Percentiles rank a stretch among this genome's conserved stretches.
Conservation (phyloP, 1,139 yeast genomes). For the Suhomyces choctaworum region DNA sequence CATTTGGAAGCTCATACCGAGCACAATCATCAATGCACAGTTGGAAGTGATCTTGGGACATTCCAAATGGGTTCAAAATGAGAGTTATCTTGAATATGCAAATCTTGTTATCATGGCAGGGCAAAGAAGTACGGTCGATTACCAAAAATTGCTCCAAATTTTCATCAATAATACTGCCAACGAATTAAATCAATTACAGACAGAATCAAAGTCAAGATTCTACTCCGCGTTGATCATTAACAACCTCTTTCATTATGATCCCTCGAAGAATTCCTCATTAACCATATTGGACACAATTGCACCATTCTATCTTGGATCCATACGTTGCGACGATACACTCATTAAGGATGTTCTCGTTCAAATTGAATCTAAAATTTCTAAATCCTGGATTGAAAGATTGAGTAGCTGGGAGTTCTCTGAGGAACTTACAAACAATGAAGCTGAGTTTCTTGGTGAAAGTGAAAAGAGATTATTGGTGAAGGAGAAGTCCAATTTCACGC, state of each 20-base stretch:
- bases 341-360: slow-evolving; percentile 54
- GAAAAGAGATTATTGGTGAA: slow-evolving; percentile 47
- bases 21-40: slow-evolving; percentile 58
- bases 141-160: slow-evolving; percentile 61
- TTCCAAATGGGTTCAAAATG: slow-evolving; percentile 45
- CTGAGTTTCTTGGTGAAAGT: slow-evolving; percentile 38
- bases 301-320: slow-evolving; percentile 61
- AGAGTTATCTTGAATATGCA: slow-evolving; percentile 43
- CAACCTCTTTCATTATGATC: slow-evolving; percentile 49
- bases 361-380: slow-evolving; percentile 54
- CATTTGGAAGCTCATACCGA: slow-evolving; percentile 49
- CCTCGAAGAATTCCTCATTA: slow-evolving; percentile 46
- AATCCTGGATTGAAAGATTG: slow-evolving; percentile 61
- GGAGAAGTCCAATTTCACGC: slow-evolving; percentile 49
- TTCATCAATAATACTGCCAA: slow-evolving; percentile 51
- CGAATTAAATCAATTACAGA: slow-evolving; percentile 30
- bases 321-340: slow-evolving; percentile 59
- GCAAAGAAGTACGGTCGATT: slow-evolving; percentile 40
- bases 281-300: slow-evolving; percentile 51
- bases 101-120: slow-evolving; percentile 39
- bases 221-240: slow-evolving; percentile 46
- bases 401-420: slow-evolving; percentile 66
- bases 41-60: slow-evolving; percentile 61
- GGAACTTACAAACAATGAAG: slow-evolving; percentile 38
- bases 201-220: slow-evolving; percentile 31